phyloP scores from a whole-genome alignment of 1,284 basidiomycete genomes.

The Kwoniella shivajii region DNA sequence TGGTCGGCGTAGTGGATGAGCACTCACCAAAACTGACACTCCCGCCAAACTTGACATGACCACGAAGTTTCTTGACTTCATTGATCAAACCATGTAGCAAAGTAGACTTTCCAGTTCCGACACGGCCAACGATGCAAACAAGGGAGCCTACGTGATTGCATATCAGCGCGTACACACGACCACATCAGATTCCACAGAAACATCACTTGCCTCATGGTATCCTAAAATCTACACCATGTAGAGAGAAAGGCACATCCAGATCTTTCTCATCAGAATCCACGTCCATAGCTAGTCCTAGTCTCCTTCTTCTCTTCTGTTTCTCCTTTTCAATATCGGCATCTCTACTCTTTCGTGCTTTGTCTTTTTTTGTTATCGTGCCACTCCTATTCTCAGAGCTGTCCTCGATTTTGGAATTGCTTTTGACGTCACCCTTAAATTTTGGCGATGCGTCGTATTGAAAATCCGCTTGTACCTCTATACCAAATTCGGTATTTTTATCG shows the following conservation, averaged over 20 bases:
- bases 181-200: background rate
- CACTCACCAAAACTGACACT: slow-evolving; percentile 63
- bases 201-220: slow-evolving; percentile 10
- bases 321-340: slow-evolving; percentile 1
- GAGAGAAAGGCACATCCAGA: slow-evolving; percentile 4
- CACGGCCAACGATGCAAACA: slow-evolving; percentile 43
- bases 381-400: background rate
- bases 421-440: background rate
- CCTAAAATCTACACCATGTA: slow-evolving; percentile 6
- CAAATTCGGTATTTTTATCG: slow-evolving; percentile 56
- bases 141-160: slow-evolving; percentile 22
- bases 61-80: slow-evolving; percentile 70
- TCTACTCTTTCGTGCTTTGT: background rate
- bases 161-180: background rate
- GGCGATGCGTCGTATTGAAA: slow-evolving; percentile 58
- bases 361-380: background rate
- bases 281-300: background rate
- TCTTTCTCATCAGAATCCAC: slow-evolving; percentile 1
- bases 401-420: slow-evolving; percentile 38
- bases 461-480: slow-evolving; percentile 65
- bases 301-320: background rate
- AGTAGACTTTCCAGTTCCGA: slow-evolving; percentile 56
- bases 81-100: slow-evolving; percentile 69
- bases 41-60: slow-evolving; percentile 65
- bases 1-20: background rate